Conservation (phyloP, 2,329 filamentous ascomycete species). For the Talaromyces funiculosus region DNA sequence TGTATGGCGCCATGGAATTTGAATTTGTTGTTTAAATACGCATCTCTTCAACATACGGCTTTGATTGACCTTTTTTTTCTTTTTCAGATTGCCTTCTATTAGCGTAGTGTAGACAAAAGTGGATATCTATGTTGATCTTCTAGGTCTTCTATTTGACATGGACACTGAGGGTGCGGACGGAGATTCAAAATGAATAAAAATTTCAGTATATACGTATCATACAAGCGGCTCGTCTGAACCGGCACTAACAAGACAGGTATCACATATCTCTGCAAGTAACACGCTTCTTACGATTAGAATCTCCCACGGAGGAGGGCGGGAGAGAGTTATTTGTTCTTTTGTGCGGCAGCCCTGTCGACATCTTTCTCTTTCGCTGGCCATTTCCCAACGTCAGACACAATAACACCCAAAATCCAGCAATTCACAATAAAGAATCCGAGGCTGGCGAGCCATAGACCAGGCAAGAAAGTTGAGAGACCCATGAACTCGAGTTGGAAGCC, state of each 20-base stretch:
- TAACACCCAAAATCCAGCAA: conserved; percentile 76
- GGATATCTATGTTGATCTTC: background rate
- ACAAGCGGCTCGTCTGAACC: background rate
- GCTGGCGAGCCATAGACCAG: conserved; percentile 72
- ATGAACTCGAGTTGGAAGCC: conserved; percentile 73
- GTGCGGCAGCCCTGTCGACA: background rate
- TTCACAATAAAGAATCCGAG: conserved; percentile 80
- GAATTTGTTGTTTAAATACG: background rate
- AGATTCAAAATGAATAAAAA: background rate
- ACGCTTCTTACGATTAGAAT: background rate
- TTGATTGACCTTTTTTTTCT: too few relatives aligned
- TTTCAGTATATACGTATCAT: background rate
- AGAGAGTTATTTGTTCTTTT: background rate
- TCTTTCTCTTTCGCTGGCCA: background rate
- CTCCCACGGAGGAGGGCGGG: too few relatives aligned
- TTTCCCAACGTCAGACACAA: conserved; percentile 59
- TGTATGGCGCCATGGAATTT: background rate
- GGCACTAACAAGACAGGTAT: background rate
- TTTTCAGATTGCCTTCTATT: background rate
- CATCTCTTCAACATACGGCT: background rate
- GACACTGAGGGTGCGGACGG: too few relatives aligned
- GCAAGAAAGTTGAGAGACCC: conserved; percentile 75
- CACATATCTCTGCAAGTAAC: background rate
- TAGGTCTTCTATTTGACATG: background rate
- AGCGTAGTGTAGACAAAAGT: background rate